Evolutionary conservation across 179 eudicot genomes (phyloP), one percentile per base, ranked within the genome.

Genomic region (Beta macrorhiza): DNA sequence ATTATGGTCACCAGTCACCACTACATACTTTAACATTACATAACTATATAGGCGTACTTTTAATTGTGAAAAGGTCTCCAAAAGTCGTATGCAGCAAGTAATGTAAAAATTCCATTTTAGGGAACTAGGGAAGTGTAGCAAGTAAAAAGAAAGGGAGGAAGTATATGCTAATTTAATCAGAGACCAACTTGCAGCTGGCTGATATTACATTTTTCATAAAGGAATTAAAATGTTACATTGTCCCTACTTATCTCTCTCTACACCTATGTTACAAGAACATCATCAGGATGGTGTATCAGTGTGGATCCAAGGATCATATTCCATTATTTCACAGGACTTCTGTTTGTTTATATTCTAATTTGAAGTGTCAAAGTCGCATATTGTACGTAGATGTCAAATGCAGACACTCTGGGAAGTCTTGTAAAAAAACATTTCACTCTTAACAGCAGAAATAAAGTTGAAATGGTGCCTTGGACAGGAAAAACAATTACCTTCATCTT

Each of bases 401-500:
- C 49, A 57, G 51, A 74, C 57, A 58, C 78, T 75, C 67, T 2
- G 4, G 5, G 8, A 74, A 9, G 5, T 73, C 1, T 13, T 32
- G 37, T 32, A 32, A 32, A 37, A 57, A 14, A 75, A 29, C 14
- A 57, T 10, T 37, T 67, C 37, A 29, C 3, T 22, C 65, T 59
- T 82, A 22, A n/a, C n/a, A 47, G 15, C 51, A 51, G 4, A 70
- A n/a, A 51, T 17, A 67, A 82, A 59, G 14, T 64, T 32, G 47
- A 77, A 45, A 20, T 32, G 3, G 15, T 22, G 47, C 20, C 29
- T 51, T 16, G 52, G 17, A 42, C 12, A 80, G 32, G 55, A 53
- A 58, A n/a, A 42, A 78, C 47, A 5, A 15, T 52, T 88, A 94
- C 97, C 97, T 89, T 88, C 96, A 72, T 85, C 90, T 80, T 80